A percentile compares a stretch with the other conserved stretches of the same genome.
phyloP scores from a whole-genome alignment of 306 rosid genomes.

The Prinsepia uniflora region DNA sequence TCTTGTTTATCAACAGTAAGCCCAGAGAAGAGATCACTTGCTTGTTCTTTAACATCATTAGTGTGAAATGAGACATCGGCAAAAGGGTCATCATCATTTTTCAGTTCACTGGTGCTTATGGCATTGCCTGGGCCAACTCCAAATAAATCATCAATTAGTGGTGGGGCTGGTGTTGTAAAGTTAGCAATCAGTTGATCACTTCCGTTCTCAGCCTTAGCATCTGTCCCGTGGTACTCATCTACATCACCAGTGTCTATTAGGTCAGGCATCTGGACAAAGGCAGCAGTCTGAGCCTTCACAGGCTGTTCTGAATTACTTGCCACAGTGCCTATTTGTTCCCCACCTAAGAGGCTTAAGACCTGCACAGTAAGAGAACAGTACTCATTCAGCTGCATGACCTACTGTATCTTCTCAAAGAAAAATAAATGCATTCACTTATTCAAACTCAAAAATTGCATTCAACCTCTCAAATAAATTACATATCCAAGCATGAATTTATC shows the following conservation, averaged over 20 bases:
- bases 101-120: constrained; percentile 39
- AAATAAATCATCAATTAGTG: constrained; percentile 79
- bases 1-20: constrained; percentile 57
- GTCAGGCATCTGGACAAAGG: constrained; percentile 61
- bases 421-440: not conserved
- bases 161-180: constrained; percentile 40
- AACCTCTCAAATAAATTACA: not conserved
- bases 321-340: constrained; percentile 46
- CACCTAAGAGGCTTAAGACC: constrained; percentile 80
- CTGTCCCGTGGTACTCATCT: constrained; percentile 33
- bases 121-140: constrained; percentile 55
- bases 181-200: constrained; percentile 41
- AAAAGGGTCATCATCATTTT: constrained; percentile 80
- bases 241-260: constrained; percentile 81
- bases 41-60: constrained; percentile 47
- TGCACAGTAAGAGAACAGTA: constrained; percentile 37
- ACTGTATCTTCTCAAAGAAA: not conserved
- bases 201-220: constrained; percentile 32
- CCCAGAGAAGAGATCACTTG: constrained; percentile 82
- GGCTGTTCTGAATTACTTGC: constrained; percentile 47
- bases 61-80: constrained; percentile 87
- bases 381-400: constrained; percentile 3
- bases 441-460: not conserved
- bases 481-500: not conserved
- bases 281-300: constrained; percentile 36